phyloP scores from a whole-genome alignment of 2,329 filamentous ascomycete species.

The Emergomyces orientalis region DNA sequence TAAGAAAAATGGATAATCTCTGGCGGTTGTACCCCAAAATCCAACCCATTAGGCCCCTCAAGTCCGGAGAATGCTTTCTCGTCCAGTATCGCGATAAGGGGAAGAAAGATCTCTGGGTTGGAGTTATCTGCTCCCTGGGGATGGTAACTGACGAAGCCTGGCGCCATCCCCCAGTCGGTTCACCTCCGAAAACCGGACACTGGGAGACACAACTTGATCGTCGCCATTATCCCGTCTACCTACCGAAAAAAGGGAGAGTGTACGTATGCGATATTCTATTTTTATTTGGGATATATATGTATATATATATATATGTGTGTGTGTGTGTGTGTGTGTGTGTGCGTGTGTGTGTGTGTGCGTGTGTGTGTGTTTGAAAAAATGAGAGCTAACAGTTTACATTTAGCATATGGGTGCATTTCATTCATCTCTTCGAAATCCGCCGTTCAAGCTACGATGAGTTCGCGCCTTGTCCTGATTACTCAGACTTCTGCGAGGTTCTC shows the following conservation, averaged over 20 bases:
- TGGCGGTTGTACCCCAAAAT: neutral
- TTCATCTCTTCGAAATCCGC: neutral
- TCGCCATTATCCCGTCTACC: neutral
- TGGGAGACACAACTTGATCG: neutral
- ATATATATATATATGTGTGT: neutral
- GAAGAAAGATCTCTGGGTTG: neutral
- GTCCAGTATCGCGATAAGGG: neutral
- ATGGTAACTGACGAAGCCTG: neutral
- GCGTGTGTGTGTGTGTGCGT: neutral
- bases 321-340: too few relatives aligned
- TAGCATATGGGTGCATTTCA: neutral
- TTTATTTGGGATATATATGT: neutral
- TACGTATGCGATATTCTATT: neutral
- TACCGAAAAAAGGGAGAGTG: neutral
- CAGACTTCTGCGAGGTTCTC: constrained; percentile 1
- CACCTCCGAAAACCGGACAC: neutral
- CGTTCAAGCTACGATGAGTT: neutral
- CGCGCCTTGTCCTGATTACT: neutral
- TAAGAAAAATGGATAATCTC: neutral
- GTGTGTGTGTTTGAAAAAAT: neutral
- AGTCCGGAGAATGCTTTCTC: neutral
- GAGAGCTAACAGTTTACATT: neutral
- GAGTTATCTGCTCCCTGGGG: neutral
- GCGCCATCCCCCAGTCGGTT: neutral
- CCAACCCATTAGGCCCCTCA: neutral